Evolutionary conservation across 208 protist genomes (phyloP), one percentile per base, ranked within the genome.

Genomic region (Leptomonas pyrrhocoris): DNA sequence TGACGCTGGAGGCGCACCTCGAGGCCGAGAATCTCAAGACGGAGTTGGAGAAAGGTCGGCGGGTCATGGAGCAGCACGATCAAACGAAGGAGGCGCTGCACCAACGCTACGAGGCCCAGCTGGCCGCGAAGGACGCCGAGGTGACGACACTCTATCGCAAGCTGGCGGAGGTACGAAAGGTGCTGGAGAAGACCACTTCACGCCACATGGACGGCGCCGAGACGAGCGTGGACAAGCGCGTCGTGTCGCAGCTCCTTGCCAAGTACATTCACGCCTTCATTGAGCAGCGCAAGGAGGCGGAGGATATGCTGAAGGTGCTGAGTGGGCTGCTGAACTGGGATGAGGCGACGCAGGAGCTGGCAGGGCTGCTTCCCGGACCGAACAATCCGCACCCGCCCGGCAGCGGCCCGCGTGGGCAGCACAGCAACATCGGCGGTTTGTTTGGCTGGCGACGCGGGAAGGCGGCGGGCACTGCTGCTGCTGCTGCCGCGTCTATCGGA

Each of bases 211-310:
- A 81, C 16, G 45, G 65, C 50, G 40, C 65, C n/a, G 83, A 89
- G 30, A 84, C 45, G 2, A 81, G 77, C 31, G 85, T 96, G 46
- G 91, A 96, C 74, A 96, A 96, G 76, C 71, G 83, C 21, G 86
- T 94, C 19, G 78, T 93, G 38, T 88, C 88, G 68, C 83, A 96
- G 68, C 58, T 96, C 0, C 74, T 92, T 6, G 77, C 90, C n/a
- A 94, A 94, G 73, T 96, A 84, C 64, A 88, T 96, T 42, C 91
- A 96, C 67, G 79, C 83, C 48, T 84, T 92, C 57, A 69, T 90
- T 19, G 79, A 25, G 7, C 77, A 83, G 65, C 56, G 54, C 6
- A 80, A 62, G 27, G 87, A 92, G 72, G 72, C 84, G 25, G 76
- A 82, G 57, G 91, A 94, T 50, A 91, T 96, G 67, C 72, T 94